Percentiles rank a stretch among this genome's conserved stretches.
Conservation (phyloP, 2,329 filamentous ascomycete species). For the Corinectria fuckeliana region DNA sequence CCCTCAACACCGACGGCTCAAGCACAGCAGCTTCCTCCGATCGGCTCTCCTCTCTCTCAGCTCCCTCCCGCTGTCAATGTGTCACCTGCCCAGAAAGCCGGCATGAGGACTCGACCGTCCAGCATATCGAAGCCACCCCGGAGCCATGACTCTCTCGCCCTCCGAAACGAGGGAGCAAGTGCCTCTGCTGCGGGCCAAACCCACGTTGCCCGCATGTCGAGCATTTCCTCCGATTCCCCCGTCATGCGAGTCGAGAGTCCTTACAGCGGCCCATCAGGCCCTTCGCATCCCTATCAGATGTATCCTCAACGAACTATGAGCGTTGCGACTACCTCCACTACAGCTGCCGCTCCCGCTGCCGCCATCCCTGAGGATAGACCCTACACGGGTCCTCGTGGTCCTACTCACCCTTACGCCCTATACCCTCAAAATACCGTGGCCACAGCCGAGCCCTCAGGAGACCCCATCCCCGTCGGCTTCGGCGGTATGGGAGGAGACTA, state of each 20-base stretch:
- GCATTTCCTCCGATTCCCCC: conserved; percentile 45
- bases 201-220: conserved; percentile 36
- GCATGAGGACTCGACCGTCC: conserved; percentile 51
- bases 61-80: conserved; percentile 26
- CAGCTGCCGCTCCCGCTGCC: conserved; percentile 67
- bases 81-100: conserved; percentile 30
- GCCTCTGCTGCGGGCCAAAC: conserved; percentile 20
- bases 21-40: conserved; percentile 15
- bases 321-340: conserved; percentile 74
- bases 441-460: conserved; percentile 53
- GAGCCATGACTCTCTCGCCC: conserved; percentile 56
- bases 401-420: conserved; percentile 84
- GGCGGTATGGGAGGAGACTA: conserved; percentile 71
- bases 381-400: conserved; percentile 67
- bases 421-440: conserved; percentile 79
- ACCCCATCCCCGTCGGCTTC: conserved; percentile 74
- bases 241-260: conserved; percentile 63
- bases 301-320: conserved; percentile 78
- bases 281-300: conserved; percentile 85
- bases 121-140: conserved; percentile 63
- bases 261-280: conserved; percentile 72
- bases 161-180: conserved; percentile 58
- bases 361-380: conserved; percentile 46
- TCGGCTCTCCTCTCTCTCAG: conserved; percentile 14
- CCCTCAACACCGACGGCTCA: conserved; percentile 14